These are phyloP conservation scores for Linnemannia zychae DNA, from an alignment of 192 early-diverging fungal species.

Conservation along the genomic window DNA sequence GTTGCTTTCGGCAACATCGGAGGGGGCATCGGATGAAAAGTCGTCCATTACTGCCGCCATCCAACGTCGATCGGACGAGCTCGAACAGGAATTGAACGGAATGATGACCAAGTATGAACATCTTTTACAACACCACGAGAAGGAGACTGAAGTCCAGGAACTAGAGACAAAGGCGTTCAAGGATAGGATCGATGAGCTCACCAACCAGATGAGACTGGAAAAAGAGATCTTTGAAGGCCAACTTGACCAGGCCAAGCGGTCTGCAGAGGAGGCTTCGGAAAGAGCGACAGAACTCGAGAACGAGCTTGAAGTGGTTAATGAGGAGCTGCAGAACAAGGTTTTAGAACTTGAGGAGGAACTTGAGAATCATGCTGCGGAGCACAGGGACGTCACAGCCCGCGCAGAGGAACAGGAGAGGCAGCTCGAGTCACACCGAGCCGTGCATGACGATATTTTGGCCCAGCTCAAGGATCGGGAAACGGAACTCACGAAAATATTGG, in stretches of 20 bases:
- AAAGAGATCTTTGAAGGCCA: slow-evolving; percentile 42
- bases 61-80: slow-evolving; percentile 20
- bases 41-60: not conserved
- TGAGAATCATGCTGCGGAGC: slow-evolving; percentile 36
- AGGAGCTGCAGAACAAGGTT: slow-evolving; percentile 46
- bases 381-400: slow-evolving; percentile 26
- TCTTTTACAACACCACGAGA: slow-evolving; percentile 30
- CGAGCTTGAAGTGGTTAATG: slow-evolving; percentile 35
- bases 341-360: slow-evolving; percentile 32
- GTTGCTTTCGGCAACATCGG: slow-evolving; percentile 41
- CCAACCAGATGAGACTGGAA: slow-evolving; percentile 22
- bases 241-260: slow-evolving; percentile 25
- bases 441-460: slow-evolving; percentile 35
- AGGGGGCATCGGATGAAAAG: slow-evolving; percentile 19
- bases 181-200: slow-evolving; percentile 42
- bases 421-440: slow-evolving; percentile 43
- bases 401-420: slow-evolving; percentile 43
- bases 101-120: slow-evolving; percentile 46
- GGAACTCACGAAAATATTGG: not conserved
- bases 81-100: slow-evolving; percentile 37
- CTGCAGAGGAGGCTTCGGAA: slow-evolving; percentile 31
- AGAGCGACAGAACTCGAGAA: slow-evolving; percentile 33
- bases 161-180: slow-evolving; percentile 37
- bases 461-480: slow-evolving; percentile 40
- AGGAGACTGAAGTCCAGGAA: slow-evolving; percentile 18